phyloP scores from a whole-genome alignment of 2,329 filamentous ascomycete genomes.

The Pseudocercospora fuligena region DNA sequence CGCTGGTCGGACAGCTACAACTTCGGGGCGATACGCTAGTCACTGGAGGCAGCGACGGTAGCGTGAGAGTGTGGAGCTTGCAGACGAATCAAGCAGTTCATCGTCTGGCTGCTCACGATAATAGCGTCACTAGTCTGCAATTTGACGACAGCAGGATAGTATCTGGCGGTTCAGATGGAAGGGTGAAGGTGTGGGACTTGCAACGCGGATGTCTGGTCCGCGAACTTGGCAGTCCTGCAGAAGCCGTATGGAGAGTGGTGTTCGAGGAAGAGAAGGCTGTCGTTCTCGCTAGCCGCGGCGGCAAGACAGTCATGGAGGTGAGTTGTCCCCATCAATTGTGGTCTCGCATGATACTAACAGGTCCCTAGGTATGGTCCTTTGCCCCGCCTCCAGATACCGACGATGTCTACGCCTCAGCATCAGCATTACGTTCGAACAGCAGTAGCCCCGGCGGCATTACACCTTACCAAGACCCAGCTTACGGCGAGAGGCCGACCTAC shows the following conservation, averaged over 20 bases:
- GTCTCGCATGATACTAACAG: slow-evolving; percentile 16
- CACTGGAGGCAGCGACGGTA: slow-evolving; percentile 94
- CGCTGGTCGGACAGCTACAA: slow-evolving; percentile 92
- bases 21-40: slow-evolving; percentile 94
- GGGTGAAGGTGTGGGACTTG: slow-evolving; percentile 97
- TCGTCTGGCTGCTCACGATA: slow-evolving; percentile 92
- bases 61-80: slow-evolving; percentile 93
- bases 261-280: slow-evolving; percentile 99
- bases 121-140: slow-evolving; percentile 95
- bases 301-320: slow-evolving; percentile 96
- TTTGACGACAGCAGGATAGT: slow-evolving; percentile 96
- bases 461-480: slow-evolving; percentile 38
- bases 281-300: slow-evolving; percentile 83
- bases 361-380: slow-evolving; percentile 86
- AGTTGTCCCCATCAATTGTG: not conserved
- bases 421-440: slow-evolving; percentile 24
- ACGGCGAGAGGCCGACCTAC: slow-evolving; percentile 35
- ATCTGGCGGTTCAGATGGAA: slow-evolving; percentile 93
- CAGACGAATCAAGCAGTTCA: slow-evolving; percentile 91
- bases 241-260: slow-evolving; percentile 96
- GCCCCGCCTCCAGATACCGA: slow-evolving; percentile 73
- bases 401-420: slow-evolving; percentile 20
- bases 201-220: slow-evolving; percentile 88
- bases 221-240: slow-evolving; percentile 87
- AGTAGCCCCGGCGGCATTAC: slow-evolving; percentile 26